A percentile compares a stretch with the other conserved stretches of the same genome.
These are phyloP conservation scores for Sordariomycetes sp. DNA, from an alignment of 2,329 filamentous ascomycete species.

Conservation along the genomic window DNA sequence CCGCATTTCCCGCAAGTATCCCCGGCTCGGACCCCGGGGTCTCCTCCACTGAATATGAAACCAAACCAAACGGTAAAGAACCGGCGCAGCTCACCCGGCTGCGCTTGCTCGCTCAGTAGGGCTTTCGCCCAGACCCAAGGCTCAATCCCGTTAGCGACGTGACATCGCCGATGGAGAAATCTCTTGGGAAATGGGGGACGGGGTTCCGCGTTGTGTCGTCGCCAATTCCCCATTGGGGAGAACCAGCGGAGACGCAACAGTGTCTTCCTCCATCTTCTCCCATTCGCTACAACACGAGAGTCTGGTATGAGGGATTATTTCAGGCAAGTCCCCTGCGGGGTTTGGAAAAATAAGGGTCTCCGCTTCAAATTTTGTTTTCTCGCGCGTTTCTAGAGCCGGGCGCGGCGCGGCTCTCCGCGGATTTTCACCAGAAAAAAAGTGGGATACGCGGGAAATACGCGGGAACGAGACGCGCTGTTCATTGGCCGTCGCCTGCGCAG, in stretches of 20 bases:
- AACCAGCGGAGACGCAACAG: too few relatives aligned
- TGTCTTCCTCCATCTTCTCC: too few relatives aligned
- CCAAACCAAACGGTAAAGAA: background rate
- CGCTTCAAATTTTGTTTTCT: background rate
- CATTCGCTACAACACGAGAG: too few relatives aligned
- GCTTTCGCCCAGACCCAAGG: background rate
- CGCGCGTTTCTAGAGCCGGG: background rate
- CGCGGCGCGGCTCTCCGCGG: background rate
- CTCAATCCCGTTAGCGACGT: background rate
- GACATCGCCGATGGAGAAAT: too few relatives aligned
- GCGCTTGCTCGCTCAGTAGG: background rate
- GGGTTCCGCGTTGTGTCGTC: too few relatives aligned
- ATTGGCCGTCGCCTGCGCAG: background rate
- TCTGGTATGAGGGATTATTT: too few relatives aligned
- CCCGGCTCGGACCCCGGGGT: background rate
- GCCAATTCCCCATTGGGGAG: too few relatives aligned
- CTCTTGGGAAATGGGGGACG: too few relatives aligned
- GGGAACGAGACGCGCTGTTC: background rate
- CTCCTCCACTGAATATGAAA: slow-evolving; percentile 5
- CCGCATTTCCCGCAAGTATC: background rate
- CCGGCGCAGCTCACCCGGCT: background rate
- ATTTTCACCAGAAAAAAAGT: background rate
- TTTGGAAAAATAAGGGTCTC: too few relatives aligned
- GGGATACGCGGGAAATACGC: background rate
- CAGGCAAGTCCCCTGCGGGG: too few relatives aligned